Evolutionary conservation across 1,284 basidiomycete genomes (phyloP).

Genomic region (Macrocystidia cucumis): DNA sequence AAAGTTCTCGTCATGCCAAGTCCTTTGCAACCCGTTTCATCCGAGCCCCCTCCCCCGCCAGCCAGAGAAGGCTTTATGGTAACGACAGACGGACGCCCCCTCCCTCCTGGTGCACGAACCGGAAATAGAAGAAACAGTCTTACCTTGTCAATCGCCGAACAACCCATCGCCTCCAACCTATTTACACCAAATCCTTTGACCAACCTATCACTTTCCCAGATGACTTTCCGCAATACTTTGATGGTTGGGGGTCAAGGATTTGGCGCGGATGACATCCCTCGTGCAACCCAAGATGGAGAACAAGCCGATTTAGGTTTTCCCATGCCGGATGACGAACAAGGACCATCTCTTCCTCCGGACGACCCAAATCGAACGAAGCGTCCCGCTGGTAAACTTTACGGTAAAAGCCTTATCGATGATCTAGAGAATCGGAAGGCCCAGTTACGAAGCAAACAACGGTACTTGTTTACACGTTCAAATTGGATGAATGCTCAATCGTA

Average conservation of each 20-base stretch:
- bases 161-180: conserved; percentile 52
- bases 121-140: conserved; percentile 37
- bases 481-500: conserved; percentile 3
- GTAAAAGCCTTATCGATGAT: conserved; percentile 76
- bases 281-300: conserved; percentile 66
- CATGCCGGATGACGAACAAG: conserved; percentile 30
- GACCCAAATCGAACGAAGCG: conserved; percentile 33
- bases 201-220: conserved; percentile 65
- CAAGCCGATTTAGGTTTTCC: conserved; percentile 45
- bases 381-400: conserved; percentile 71
- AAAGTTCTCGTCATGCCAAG: conserved; percentile 84
- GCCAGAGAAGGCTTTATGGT: conserved; percentile 52
- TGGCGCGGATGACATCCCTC: conserved; percentile 50
- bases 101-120: conserved; percentile 60
- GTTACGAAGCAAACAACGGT: conserved; percentile 74
- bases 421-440: conserved; percentile 66
- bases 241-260: conserved; percentile 59
- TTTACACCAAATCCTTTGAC: conserved; percentile 74
- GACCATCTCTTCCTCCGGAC: conserved; percentile 30
- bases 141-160: conserved; percentile 19
- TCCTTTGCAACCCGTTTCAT: conserved; percentile 54
- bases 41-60: conserved; percentile 21
- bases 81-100: conserved; percentile 57
- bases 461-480: conserved; percentile 10
- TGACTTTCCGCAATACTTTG: conserved; percentile 73